These are phyloP conservation scores for Porphyrellus cyaneotinctus DNA, from an alignment of 768 basidiomycete genomes.

Conservation along the genomic window DNA sequence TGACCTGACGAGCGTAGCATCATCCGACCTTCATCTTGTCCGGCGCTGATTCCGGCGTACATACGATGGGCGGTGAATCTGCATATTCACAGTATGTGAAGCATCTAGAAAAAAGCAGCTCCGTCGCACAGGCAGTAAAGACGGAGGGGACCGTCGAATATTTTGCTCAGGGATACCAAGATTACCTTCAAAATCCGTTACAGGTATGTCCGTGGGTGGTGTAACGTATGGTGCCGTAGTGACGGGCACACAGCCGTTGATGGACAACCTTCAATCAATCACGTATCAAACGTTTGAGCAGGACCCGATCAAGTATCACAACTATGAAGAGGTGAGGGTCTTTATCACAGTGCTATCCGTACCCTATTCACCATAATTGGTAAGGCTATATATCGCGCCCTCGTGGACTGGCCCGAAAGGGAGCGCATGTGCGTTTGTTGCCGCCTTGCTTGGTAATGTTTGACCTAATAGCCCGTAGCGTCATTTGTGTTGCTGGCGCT, in stretches of 20 bases:
- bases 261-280: constrained; percentile 94
- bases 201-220: constrained; percentile 50
- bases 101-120: constrained; percentile 77
- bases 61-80: constrained; percentile 73
- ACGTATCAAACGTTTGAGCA: constrained; percentile 98
- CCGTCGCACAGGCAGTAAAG: constrained; percentile 56
- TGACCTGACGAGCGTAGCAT: constrained; percentile 50
- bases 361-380: constrained; percentile 9
- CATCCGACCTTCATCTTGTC: constrained; percentile 82
- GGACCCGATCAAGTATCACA: constrained; percentile 93
- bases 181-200: constrained; percentile 91
- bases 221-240: constrained; percentile 4
- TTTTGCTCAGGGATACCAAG: constrained; percentile 90
- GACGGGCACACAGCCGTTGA: constrained; percentile 63
- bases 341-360: constrained; percentile 7
- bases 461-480: constrained; percentile 40
- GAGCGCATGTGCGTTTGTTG: constrained; percentile 56
- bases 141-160: constrained; percentile 78
- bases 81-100: constrained; percentile 90
- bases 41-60: constrained; percentile 58
- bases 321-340: constrained; percentile 81
- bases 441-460: constrained; percentile 8
- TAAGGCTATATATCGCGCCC: constrained; percentile 76
- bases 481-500: constrained; percentile 90
- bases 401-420: constrained; percentile 63